A percentile compares a stretch with the other conserved stretches of the same genome.
These are phyloP conservation scores for Petunia axillaris DNA, from an alignment of 257 asterid species.

Conservation along the genomic window DNA sequence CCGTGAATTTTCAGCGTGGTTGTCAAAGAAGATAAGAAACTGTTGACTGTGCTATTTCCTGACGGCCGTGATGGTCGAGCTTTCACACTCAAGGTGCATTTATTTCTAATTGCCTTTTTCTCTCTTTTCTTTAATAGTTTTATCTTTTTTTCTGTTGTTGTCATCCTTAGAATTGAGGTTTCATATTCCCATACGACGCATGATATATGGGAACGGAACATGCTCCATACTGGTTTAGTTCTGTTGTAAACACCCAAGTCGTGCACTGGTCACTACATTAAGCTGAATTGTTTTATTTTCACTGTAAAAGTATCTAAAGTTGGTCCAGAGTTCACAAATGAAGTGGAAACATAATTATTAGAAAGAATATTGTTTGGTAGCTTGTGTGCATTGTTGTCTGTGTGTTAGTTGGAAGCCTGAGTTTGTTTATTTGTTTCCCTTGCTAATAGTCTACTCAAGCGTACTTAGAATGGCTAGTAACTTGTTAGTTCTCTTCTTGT, in stretches of 20 bases:
- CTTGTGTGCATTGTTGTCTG: neutral
- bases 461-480: neutral
- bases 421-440: neutral
- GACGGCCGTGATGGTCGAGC: slow-evolving; percentile 98
- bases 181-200: neutral
- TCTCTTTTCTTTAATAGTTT: neutral
- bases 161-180: slow-evolving; percentile 16
- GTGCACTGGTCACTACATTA: neutral
- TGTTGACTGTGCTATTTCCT: slow-evolving; percentile 87
- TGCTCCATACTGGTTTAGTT: neutral
- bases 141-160: neutral
- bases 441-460: neutral
- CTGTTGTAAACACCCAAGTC: neutral
- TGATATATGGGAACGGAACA: neutral
- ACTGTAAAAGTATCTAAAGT: neutral
- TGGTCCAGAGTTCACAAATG: neutral
- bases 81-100: slow-evolving; percentile 88
- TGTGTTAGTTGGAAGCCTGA: slow-evolving; percentile 9
- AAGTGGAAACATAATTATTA: neutral
- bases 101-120: neutral
- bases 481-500: slow-evolving; percentile 11
- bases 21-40: slow-evolving; percentile 95
- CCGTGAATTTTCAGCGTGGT: slow-evolving; percentile 72
- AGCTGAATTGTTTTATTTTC: neutral
- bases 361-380: neutral